Base-by-base conservation (phyloP, 345 rosid genomes). In the Schrenkiella parvula region DNA sequence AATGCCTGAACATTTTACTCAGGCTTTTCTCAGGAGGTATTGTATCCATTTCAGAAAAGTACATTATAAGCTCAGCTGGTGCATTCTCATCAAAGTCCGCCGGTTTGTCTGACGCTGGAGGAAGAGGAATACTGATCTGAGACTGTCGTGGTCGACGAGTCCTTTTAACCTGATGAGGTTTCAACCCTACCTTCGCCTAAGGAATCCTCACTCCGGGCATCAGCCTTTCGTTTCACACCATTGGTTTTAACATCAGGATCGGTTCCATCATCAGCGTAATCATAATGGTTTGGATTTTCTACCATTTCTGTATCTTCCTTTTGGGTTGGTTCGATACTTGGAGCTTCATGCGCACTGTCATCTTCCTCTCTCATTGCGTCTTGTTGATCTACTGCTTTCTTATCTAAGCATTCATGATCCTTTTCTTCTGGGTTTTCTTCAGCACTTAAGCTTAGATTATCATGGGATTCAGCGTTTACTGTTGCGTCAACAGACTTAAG, bases 61-160 rank as follows among this genome's bases (percentile, higher is more conserved):
- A 83, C 88, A 93, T 82, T 42, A 93, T 80, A 69, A 93, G 84
- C 72, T 89, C 97, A 2, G 95, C 97, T 0, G 96, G 96, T 57
- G 90, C 80, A 43, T 66, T 86, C 81, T 80, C 86, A 58, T 87
- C 89, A 71, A 82, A 74, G 22, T 80, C 80, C 21, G 66, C 72
- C 1, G 84, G 89, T 79, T 87, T 88, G 44, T 85, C 79, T 1
- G 81, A 57, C 11, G 61, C 50, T 57, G 47, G 25, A 31, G 50
- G 73, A 37, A 21, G 44, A 70, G 46, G 65, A 34, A 57, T 62
- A 64, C 38, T 88, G 51, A 50, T 74, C 61, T 84, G 89, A 70
- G 87, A 76, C 79, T 84, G 80, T 22, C 86, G 84, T 38, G 89
- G 82, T 71, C 88, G 80, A 9, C 88, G 92, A 61, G 81, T 79